Evolutionary conservation across 179 eudicot species (phyloP).

Genomic region (Spinacia oleracea): DNA sequence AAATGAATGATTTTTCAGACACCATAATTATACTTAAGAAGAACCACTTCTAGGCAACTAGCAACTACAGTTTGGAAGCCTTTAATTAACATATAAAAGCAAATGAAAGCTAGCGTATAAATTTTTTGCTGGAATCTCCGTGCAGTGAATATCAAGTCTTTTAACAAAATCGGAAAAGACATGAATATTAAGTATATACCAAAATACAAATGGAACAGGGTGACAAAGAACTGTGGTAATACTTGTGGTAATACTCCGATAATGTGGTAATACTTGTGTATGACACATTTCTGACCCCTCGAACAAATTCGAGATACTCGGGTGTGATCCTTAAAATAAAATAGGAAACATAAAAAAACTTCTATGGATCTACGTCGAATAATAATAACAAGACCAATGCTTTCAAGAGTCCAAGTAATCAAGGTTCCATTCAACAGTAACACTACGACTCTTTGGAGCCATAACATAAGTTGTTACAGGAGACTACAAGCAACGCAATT

Average conservation of each 20-base stretch:
- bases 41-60: not conserved
- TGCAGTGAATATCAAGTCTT: not conserved
- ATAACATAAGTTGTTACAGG: not conserved
- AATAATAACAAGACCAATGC: not conserved
- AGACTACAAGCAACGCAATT: not conserved
- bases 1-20: conserved; percentile 19
- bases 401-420: not conserved
- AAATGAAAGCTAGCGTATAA: no score
- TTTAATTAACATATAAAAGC: not conserved
- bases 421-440: not conserved
- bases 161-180: no score
- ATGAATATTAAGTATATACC: no score
- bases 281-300: no score
- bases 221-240: no score
- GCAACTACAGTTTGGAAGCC: not conserved
- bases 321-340: not conserved
- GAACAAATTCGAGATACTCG: not conserved
- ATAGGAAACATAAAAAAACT: not conserved
- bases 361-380: not conserved
- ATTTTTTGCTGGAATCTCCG: not conserved
- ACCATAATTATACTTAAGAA: not conserved
- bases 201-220: no score
- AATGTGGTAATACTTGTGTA: no score
- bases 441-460: no score
- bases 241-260: no score